Evolutionary conservation across 2,329 filamentous ascomycete species (phyloP).

Genomic region (Beauveria sp.): DNA sequence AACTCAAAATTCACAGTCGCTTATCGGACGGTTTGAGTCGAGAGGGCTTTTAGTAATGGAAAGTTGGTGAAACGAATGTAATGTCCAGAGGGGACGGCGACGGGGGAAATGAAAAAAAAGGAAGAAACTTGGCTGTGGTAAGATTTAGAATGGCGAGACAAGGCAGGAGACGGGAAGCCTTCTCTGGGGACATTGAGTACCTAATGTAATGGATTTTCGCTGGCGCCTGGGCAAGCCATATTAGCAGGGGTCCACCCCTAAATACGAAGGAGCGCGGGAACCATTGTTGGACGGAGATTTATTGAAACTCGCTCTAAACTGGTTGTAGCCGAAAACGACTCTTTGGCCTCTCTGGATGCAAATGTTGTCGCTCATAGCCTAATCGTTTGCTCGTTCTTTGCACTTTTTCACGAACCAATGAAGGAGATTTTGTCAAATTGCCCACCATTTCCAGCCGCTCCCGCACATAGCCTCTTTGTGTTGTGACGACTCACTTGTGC

Average conservation of each 20-base stretch:
- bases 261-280: conserved; percentile 16
- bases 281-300: background rate
- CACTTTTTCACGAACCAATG: too few relatives aligned
- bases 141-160: background rate
- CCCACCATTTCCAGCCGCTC: too few relatives aligned
- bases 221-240: background rate
- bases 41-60: background rate
- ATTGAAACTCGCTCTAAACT: background rate
- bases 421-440: too few relatives aligned
- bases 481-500: too few relatives aligned
- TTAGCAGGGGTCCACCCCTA: conserved; percentile 4
- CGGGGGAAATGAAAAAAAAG: background rate
- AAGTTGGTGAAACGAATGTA: background rate
- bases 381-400: too few relatives aligned
- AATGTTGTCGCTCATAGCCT: too few relatives aligned
- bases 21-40: background rate
- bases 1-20: background rate
- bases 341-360: too few relatives aligned
- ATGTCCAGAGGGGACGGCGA: background rate
- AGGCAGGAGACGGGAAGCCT: background rate
- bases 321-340: too few relatives aligned
- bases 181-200: background rate
- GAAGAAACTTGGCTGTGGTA: background rate
- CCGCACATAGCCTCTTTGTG: too few relatives aligned
- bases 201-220: background rate